Evolutionary conservation across 2,329 filamentous ascomycete genomes (phyloP).

Genomic region (Alternaria sp.): DNA sequence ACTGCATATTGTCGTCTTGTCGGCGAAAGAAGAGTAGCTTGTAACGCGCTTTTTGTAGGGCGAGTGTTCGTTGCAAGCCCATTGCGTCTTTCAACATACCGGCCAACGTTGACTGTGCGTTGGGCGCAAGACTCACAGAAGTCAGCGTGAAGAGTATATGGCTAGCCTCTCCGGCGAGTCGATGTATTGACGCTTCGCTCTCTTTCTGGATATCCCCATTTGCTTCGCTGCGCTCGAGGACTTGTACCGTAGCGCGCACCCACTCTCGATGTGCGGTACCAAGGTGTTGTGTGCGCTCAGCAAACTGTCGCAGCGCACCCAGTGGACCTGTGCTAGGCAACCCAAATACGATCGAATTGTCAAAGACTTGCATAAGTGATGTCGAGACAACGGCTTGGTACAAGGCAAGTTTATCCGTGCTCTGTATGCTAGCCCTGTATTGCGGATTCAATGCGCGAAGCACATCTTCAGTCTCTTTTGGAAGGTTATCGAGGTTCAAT

Average conservation of each 20-base stretch:
- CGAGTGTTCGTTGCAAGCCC: conserved; percentile 37
- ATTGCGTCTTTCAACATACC: conserved; percentile 36
- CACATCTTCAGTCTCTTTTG: conserved; percentile 24
- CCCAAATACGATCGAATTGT: conserved; percentile 37
- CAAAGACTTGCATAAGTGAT: conserved; percentile 39
- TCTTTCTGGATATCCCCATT: conserved; percentile 19
- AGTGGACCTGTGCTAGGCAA: conserved; percentile 33
- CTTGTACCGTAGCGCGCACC: conserved; percentile 41
- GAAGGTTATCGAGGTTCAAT: conserved; percentile 47
- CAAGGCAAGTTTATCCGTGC: conserved; percentile 39
- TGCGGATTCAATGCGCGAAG: conserved; percentile 29
- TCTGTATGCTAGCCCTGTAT: conserved; percentile 18
- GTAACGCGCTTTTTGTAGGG: conserved; percentile 45
- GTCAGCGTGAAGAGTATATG: conserved; percentile 37
- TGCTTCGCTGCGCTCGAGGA: conserved; percentile 29
- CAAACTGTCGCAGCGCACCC: conserved; percentile 27
- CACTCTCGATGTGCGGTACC: conserved; percentile 37
- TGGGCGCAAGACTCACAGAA: conserved; percentile 22
- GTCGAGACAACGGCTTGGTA: conserved; percentile 44
- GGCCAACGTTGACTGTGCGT: conserved; percentile 28
- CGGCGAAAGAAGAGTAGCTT: conserved; percentile 34
- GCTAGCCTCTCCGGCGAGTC: conserved; percentile 28
- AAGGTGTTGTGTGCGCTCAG: conserved; percentile 24
- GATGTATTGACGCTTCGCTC: conserved; percentile 25
- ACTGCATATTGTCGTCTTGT: conserved; percentile 8